A percentile compares a stretch with the other conserved stretches of the same genome.
Evolutionary conservation across 164 flowering plant species (phyloP).

Genomic region (Berberis thunbergii): DNA sequence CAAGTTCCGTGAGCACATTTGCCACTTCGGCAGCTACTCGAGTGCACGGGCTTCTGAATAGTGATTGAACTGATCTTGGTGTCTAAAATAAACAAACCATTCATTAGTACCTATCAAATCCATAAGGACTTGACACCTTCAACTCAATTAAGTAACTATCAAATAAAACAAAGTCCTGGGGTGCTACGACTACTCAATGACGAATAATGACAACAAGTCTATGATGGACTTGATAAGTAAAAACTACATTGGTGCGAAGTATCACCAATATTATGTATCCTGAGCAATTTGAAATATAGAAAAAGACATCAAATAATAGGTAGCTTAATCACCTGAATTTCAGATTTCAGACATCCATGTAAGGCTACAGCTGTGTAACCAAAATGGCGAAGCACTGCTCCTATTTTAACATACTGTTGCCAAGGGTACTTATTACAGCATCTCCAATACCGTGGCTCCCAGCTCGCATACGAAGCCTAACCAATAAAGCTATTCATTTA

Average conservation of each 20-base stretch:
- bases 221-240: too few relatives aligned
- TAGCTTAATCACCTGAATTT: conserved; percentile 59
- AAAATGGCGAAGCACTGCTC: conserved; percentile 68
- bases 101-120: neutral
- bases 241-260: too few relatives aligned
- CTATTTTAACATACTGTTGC: conserved; percentile 78
- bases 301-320: neutral
- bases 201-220: too few relatives aligned
- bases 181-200: too few relatives aligned
- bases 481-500: neutral
- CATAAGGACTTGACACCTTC: too few relatives aligned
- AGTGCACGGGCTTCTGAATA: conserved; percentile 71
- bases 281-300: neutral
- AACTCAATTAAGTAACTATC: too few relatives aligned
- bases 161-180: too few relatives aligned
- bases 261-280: too few relatives aligned
- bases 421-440: conserved; percentile 62
- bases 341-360: conserved; percentile 76
- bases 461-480: conserved; percentile 84
- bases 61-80: conserved; percentile 47
- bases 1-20: conserved; percentile 57
- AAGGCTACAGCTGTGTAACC: conserved; percentile 73
- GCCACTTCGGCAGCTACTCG: conserved; percentile 57
- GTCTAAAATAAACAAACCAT: conserved; percentile 29
- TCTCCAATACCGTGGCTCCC: conserved; percentile 86